Conservation (phyloP, 1,284 basidiomycete species). For the Ustilago esculenta region DNA sequence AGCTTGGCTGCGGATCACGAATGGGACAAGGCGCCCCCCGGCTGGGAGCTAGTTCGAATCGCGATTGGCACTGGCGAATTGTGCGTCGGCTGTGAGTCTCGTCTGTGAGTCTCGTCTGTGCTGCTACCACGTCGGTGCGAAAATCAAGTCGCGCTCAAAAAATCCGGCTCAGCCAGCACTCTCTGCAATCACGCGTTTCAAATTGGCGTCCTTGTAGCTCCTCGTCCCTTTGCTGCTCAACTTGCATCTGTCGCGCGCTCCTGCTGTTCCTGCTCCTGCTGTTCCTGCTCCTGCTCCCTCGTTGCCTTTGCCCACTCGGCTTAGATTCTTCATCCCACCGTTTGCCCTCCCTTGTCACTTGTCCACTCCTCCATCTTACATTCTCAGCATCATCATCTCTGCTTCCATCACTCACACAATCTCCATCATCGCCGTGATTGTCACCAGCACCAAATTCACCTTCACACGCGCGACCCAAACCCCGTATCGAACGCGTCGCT, state of each 20-base stretch:
- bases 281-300: background rate
- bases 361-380: too few species aligned
- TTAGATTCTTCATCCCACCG: too few species aligned
- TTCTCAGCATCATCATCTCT: background rate
- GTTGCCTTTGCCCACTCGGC: too few species aligned
- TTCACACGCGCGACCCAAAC: slow-evolving; percentile 18
- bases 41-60: too few species aligned
- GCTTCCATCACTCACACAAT: background rate
- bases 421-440: background rate
- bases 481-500: background rate
- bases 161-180: slow-evolving; percentile 1
- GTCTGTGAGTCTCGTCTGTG: too few species aligned
- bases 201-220: slow-evolving; percentile 7
- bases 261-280: background rate
- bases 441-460: background rate
- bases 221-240: too few species aligned
- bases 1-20: too few species aligned
- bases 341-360: background rate
- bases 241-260: background rate
- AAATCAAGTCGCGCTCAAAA: slow-evolving; percentile 26
- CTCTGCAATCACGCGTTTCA: slow-evolving; percentile 20
- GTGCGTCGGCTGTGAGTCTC: too few species aligned
- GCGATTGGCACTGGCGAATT: too few species aligned
- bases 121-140: slow-evolving; percentile 9
- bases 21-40: too few species aligned